Base-by-base conservation (phyloP, 2,329 filamentous ascomycete genomes). In the Aphanocladium album region DNA sequence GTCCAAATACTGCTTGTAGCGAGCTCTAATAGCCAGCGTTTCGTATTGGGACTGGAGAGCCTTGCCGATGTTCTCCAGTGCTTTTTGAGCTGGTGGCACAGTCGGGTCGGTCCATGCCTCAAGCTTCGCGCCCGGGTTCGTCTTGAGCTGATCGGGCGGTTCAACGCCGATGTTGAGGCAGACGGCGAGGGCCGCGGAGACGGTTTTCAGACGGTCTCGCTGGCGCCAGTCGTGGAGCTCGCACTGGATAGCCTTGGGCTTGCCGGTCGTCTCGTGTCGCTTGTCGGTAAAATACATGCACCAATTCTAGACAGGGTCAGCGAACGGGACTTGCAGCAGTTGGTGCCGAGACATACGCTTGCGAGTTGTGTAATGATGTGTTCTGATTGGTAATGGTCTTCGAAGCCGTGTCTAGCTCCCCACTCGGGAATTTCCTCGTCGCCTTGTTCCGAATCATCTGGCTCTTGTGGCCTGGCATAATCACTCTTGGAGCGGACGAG, bases 201-300 rank as follows among this genome's bases (percentile, higher is more conserved):
- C 93, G 0, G 95, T 99, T 79, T 99, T 99, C 64, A 98, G 80
- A 16, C 95, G 85, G 73, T 99, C 95, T 67, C 92, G 88, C 90
- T 98, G 97, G 62, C 95, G 89, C 95, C 95, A 99, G 73, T 98
- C 95, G 71, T 96, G 90, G 6, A 96, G 78, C 64, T 86, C 80
- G 66, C 84, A 84, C 27, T 77, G 74, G 19, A 81, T 82, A 57
- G 85, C 83, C 71, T 92, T 91, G 17, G 92, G 91, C 66, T 93
- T 91, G 23, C 92, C 95, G 39, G 91, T 93, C 23, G 91, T 95
- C 73, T 98, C 95, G 76, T 99, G 95, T 57, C 93, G 89, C 76
- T 98, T 98, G 75, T 99, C 95, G 64, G 93, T 97, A 75, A 90
- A 99, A 77, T 99, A 99, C 93, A 98, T 98, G 79, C 96, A 98